Evolutionary conservation across 2,329 filamentous ascomycete species (phyloP).

Genomic region (Uncinocarpus reesii): DNA sequence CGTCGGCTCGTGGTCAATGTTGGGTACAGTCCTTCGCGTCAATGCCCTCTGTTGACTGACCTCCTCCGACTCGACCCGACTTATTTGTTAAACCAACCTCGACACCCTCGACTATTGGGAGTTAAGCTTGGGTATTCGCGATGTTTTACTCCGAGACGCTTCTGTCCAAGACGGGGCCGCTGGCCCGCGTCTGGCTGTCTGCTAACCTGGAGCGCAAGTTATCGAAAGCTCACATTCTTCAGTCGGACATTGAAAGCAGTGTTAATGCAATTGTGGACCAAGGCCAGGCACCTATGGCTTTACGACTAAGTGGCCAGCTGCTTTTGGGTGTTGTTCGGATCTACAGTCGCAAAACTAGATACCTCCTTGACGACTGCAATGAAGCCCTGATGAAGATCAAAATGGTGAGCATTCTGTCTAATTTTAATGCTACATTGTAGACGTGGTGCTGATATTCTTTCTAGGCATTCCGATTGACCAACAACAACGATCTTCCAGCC

Average conservation of each 20-base stretch:
- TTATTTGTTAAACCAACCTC: background rate
- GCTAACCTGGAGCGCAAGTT: slow-evolving; percentile 98
- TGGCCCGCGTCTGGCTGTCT: slow-evolving; percentile 96
- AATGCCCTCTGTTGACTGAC: slow-evolving; percentile 2
- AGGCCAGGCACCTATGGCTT: slow-evolving; percentile 84
- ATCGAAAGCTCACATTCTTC: slow-evolving; percentile 88
- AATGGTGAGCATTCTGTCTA: slow-evolving; percentile 54
- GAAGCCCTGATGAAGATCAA: slow-evolving; percentile 97
- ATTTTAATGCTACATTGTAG: background rate
- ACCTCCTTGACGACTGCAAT: slow-evolving; percentile 92
- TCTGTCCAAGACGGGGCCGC: slow-evolving; percentile 88
- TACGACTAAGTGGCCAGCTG: slow-evolving; percentile 87
- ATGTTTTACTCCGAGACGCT: slow-evolving; percentile 99
- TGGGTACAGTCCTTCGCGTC: slow-evolving; percentile 4
- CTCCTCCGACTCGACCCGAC: background rate
- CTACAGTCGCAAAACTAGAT: slow-evolving; percentile 93
- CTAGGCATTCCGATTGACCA: slow-evolving; percentile 84
- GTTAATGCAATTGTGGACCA: slow-evolving; percentile 91
- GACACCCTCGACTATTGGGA: background rate
- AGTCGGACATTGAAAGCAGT: slow-evolving; percentile 88
- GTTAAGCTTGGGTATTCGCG: slow-evolving; percentile 16
- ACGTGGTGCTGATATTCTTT: slow-evolving; percentile 25
- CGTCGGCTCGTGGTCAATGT: background rate
- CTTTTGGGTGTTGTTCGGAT: slow-evolving; percentile 93
- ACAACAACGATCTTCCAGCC: slow-evolving; percentile 88